These are phyloP conservation scores for Phytophthora capsici DNA, from an alignment of 352 stramenopile species.

Conservation along the genomic window DNA sequence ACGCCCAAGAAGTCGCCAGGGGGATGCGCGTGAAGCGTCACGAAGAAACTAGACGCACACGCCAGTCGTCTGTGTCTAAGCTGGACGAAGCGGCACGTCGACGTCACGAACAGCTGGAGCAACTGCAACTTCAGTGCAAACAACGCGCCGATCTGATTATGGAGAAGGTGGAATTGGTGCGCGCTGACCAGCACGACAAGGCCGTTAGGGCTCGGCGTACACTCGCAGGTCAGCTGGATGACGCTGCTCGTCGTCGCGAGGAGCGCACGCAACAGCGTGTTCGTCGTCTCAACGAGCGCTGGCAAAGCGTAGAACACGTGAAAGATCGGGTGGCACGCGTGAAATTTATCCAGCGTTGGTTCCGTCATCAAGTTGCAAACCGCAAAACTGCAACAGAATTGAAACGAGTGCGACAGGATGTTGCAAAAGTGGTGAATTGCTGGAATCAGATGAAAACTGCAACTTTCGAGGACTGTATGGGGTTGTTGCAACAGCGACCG, in stretches of 20 bases:
- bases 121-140: slow-evolving; percentile 56
- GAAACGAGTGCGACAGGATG: slow-evolving; percentile 40
- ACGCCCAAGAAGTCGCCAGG: slow-evolving; percentile 60
- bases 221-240: slow-evolving; percentile 56
- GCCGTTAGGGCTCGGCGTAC: slow-evolving; percentile 41
- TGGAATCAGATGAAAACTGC: slow-evolving; percentile 46
- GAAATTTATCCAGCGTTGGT: slow-evolving; percentile 86
- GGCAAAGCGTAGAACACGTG: slow-evolving; percentile 74
- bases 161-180: slow-evolving; percentile 64
- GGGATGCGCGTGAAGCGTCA: slow-evolving; percentile 59
- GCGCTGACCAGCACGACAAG: slow-evolving; percentile 48
- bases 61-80: slow-evolving; percentile 45
- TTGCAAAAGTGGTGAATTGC: slow-evolving; percentile 48
- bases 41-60: slow-evolving; percentile 44
- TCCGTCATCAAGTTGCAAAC: slow-evolving; percentile 53
- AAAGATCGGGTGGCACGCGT: slow-evolving; percentile 63
- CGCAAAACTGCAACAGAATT: slow-evolving; percentile 48
- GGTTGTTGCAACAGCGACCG: slow-evolving; percentile 61
- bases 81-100: slow-evolving; percentile 55
- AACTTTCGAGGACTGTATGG: slow-evolving; percentile 71
- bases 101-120: slow-evolving; percentile 48
- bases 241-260: slow-evolving; percentile 55
- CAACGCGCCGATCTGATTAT: slow-evolving; percentile 48
- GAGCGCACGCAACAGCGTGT: slow-evolving; percentile 62
- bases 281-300: slow-evolving; percentile 55